A percentile compares a stretch with the other conserved stretches of the same genome.
Conservation (phyloP, 768 basidiomycete genomes). For the Lactarius sp. region DNA sequence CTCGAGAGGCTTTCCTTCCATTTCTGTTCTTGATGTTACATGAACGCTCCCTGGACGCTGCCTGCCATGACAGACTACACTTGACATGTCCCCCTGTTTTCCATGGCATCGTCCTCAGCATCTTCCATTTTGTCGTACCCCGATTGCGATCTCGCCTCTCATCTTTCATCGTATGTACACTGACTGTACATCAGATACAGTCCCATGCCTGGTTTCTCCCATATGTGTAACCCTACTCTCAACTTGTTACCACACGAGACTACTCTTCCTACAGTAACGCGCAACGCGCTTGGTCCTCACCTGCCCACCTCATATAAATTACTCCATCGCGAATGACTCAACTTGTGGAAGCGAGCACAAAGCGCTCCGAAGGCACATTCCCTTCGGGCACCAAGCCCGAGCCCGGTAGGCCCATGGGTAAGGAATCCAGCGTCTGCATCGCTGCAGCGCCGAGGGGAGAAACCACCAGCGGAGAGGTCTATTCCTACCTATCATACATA, state of each 20-base stretch:
- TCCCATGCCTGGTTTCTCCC: too few relatives aligned
- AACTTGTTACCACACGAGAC: neutral
- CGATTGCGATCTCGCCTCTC: neutral
- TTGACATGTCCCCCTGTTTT: slow-evolving; percentile 9
- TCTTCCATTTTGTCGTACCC: neutral
- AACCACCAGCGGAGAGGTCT: too few relatives aligned
- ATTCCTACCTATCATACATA: too few relatives aligned
- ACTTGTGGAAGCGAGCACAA: neutral
- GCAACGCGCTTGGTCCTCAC: too few relatives aligned
- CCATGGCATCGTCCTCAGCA: neutral
- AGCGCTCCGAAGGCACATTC: neutral
- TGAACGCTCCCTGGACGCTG: neutral
- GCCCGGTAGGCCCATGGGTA: too few relatives aligned
- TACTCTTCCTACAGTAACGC: too few relatives aligned
- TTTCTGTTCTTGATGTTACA: neutral
- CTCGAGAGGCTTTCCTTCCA: neutral
- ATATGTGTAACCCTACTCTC: neutral
- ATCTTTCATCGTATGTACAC: neutral
- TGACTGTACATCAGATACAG: neutral
- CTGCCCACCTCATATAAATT: too few relatives aligned
- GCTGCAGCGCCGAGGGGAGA: too few relatives aligned
- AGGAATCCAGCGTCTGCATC: too few relatives aligned
- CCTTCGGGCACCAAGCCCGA: too few relatives aligned
- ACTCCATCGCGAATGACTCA: neutral
- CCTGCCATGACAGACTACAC: neutral